Percentiles rank a stretch among this genome's conserved stretches.
phyloP scores from a whole-genome alignment of 495 filamentous ascomycete genomes.

The Aspergillus ellipticus region DNA sequence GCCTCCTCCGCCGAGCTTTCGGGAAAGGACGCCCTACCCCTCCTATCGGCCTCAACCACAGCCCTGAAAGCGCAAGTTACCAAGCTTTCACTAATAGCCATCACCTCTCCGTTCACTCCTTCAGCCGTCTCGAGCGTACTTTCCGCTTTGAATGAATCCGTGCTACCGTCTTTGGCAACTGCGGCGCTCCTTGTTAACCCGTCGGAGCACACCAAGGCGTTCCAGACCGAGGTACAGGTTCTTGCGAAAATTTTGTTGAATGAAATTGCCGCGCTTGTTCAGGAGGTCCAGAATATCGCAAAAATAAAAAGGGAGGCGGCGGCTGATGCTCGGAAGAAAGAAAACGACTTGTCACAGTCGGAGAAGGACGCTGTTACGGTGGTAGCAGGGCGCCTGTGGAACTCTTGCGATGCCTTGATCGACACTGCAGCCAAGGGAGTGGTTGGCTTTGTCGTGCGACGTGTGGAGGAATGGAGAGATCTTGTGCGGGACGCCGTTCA shows the following conservation, averaged over 20 bases:
- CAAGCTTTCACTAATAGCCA: constrained; percentile 78
- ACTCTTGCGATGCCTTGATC: constrained; percentile 68
- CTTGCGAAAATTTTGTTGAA: constrained; percentile 32
- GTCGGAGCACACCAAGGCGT: constrained; percentile 51
- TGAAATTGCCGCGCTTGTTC: constrained; percentile 37
- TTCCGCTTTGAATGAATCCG: constrained; percentile 58
- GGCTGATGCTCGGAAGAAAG: constrained; percentile 22
- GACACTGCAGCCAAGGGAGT: constrained; percentile 61
- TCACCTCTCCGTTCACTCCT: constrained; percentile 79
- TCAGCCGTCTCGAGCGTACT: constrained; percentile 67
- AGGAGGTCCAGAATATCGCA: constrained; percentile 29
- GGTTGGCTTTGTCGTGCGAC: constrained; percentile 54
- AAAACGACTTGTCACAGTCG: constrained; percentile 22
- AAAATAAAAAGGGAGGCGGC: too few species aligned
- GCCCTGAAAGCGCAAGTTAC: constrained; percentile 78
- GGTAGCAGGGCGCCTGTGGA: constrained; percentile 50
- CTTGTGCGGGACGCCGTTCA: constrained; percentile 74
- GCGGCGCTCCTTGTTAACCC: constrained; percentile 61
- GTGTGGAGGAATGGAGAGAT: constrained; percentile 63
- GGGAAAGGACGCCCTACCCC: constrained; percentile 50
- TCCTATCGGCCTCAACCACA: constrained; percentile 61
- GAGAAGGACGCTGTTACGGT: constrained; percentile 39
- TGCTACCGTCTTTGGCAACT: constrained; percentile 67
- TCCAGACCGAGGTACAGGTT: constrained; percentile 49
- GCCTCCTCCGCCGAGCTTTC: constrained; percentile 19